Evolutionary conservation across 768 basidiomycete species (phyloP).

Genomic region (Pholiota microspora): DNA sequence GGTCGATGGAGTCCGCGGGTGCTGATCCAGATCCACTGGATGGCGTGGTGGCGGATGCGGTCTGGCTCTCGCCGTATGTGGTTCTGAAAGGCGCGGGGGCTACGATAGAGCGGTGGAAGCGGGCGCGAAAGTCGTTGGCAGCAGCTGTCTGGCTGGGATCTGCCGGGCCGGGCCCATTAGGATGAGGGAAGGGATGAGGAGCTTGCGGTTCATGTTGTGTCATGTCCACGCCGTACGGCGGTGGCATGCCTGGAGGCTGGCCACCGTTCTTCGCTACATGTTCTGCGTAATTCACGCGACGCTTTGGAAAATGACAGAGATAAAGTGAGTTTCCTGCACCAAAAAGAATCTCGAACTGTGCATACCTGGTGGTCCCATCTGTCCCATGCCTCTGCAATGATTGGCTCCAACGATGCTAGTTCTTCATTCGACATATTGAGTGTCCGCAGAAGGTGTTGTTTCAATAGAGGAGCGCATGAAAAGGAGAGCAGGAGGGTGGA

Average conservation of each 20-base stretch:
- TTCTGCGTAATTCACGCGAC: constrained; percentile 41
- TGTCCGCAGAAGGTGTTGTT: constrained; percentile 70
- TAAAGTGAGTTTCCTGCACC: constrained; percentile 6
- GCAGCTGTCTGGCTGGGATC: constrained; percentile 24
- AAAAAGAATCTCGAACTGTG: constrained; percentile 4
- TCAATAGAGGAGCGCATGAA: constrained; percentile 70
- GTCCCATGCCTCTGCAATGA: constrained; percentile 84
- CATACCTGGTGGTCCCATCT: constrained; percentile 81
- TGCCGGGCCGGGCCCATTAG: constrained; percentile 21
- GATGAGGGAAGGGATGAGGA: constrained; percentile 21
- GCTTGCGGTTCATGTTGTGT: constrained; percentile 25
- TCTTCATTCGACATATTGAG: constrained; percentile 79
- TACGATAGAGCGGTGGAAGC: constrained; percentile 60
- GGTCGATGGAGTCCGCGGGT: constrained; percentile 32
- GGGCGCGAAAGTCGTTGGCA: constrained; percentile 58
- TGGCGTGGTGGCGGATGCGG: constrained; percentile 26
- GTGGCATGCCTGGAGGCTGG: constrained; percentile 27
- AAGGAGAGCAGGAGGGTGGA: constrained; percentile 76
- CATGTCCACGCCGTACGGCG: constrained; percentile 27
- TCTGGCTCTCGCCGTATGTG: constrained; percentile 17
- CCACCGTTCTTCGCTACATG: constrained; percentile 33
- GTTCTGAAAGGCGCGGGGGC: constrained; percentile 59
- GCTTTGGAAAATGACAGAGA: constrained; percentile 19
- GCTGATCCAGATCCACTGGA: constrained; percentile 23
- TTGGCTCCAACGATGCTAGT: constrained; percentile 71